These are phyloP conservation scores for Pholiota adiposa DNA, from an alignment of 1,284 basidiomycete genomes.

Conservation along the genomic window DNA sequence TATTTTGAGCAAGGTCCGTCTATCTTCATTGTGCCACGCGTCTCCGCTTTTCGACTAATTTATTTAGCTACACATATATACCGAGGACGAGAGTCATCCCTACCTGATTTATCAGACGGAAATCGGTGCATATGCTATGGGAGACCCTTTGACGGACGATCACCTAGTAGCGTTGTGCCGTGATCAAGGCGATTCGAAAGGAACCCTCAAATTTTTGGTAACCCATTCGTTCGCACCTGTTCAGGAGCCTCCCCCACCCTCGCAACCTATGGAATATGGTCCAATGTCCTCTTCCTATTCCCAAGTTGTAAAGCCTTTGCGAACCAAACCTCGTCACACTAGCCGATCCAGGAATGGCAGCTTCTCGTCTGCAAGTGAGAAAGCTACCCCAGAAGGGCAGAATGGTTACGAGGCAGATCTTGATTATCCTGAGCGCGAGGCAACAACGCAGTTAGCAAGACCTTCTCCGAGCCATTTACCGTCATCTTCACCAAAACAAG, in stretches of 20 bases:
- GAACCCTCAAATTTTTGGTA: slow-evolving; percentile 82
- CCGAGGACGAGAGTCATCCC: slow-evolving; percentile 77
- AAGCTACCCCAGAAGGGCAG: slow-evolving; percentile 49
- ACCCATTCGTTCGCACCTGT: slow-evolving; percentile 49
- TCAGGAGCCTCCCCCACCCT: slow-evolving; percentile 16
- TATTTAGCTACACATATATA: slow-evolving; percentile 73
- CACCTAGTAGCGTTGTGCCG: slow-evolving; percentile 74
- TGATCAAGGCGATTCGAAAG: slow-evolving; percentile 72
- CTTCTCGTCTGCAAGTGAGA: slow-evolving; percentile 70
- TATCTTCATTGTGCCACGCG: slow-evolving; percentile 16
- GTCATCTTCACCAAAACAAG: slow-evolving; percentile 30
- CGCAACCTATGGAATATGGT: slow-evolving; percentile 19
- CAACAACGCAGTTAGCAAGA: slow-evolving; percentile 46
- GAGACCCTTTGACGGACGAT: slow-evolving; percentile 72
- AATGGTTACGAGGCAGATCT: slow-evolving; percentile 75
- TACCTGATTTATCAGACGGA: slow-evolving; percentile 88
- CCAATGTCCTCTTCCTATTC: slow-evolving; percentile 21
- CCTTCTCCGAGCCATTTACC: slow-evolving; percentile 33
- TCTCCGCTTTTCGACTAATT: slow-evolving; percentile 14
- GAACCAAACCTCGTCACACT: slow-evolving; percentile 48
- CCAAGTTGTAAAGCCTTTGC: slow-evolving; percentile 43
- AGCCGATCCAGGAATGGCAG: slow-evolving; percentile 64
- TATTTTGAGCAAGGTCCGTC: slow-evolving; percentile 80
- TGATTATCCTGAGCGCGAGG: slow-evolving; percentile 59
- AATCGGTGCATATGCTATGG: slow-evolving; percentile 76